phyloP scores from a whole-genome alignment of 345 rosid species.

The Hibiscus tridactylites region DNA sequence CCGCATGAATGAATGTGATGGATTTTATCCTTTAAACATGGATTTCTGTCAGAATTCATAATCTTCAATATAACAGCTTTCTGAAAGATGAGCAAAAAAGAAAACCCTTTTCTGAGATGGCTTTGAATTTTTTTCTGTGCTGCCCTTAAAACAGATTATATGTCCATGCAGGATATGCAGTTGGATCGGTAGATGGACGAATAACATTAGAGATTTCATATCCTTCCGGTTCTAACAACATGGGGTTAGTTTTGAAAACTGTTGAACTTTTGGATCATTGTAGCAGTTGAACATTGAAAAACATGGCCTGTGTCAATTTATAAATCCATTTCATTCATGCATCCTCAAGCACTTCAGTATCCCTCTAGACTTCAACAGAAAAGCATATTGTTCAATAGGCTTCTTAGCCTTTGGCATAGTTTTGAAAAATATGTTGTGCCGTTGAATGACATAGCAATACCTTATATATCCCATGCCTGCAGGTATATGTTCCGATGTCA shows the following conservation, averaged over 20 bases:
- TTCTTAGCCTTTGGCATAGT: not conserved
- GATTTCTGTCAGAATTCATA: not conserved
- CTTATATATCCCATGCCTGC: constrained; percentile 11
- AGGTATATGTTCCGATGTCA: constrained; percentile 73
- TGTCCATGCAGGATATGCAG: constrained; percentile 58
- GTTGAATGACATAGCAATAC: not conserved
- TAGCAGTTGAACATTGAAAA: not conserved
- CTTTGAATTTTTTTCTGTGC: not conserved
- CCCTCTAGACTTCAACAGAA: not conserved
- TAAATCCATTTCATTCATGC: not conserved
- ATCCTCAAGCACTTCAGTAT: not conserved
- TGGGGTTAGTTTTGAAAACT: constrained; percentile 38
- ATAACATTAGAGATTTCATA: constrained; percentile 54
- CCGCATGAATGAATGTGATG: not conserved
- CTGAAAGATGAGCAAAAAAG: too few species aligned
- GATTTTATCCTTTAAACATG: not conserved
- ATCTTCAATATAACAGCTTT: not conserved
- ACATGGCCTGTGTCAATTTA: not conserved
- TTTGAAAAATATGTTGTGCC: too few species aligned
- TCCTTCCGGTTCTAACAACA: constrained; percentile 31
- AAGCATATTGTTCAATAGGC: not conserved
- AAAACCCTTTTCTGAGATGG: not conserved
- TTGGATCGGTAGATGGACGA: constrained; percentile 81
- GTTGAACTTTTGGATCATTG: not conserved
- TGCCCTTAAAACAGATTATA: not conserved